These are phyloP conservation scores for Endocalyx cinctus DNA, from an alignment of 2,329 filamentous ascomycete species.

Conservation along the genomic window DNA sequence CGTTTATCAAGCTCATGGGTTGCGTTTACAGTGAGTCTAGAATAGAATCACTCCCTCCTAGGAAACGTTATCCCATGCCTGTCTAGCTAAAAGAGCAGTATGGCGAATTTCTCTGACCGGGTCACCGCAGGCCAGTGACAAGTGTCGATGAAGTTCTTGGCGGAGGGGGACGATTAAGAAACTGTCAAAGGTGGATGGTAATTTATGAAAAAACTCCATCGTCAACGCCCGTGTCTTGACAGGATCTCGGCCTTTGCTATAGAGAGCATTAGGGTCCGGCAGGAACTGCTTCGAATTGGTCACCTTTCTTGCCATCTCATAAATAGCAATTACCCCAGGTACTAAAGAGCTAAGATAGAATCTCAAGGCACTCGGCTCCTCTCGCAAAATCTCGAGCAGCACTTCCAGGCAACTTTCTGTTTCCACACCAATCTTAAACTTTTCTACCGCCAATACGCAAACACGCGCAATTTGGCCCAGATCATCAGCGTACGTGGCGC, in stretches of 20 bases:
- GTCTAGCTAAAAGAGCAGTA: conserved; percentile 43
- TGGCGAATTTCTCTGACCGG: conserved; percentile 47
- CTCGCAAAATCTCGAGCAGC: conserved; percentile 42
- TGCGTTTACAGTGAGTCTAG: too few relatives aligned
- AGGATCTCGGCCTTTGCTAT: conserved; percentile 12
- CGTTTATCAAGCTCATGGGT: too few relatives aligned
- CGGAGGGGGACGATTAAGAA: conserved; percentile 40
- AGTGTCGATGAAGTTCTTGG: conserved; percentile 39
- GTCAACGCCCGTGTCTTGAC: conserved; percentile 40
- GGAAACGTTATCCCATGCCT: conserved; percentile 44
- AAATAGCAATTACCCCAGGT: conserved; percentile 35
- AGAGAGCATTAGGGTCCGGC: conserved; percentile 3
- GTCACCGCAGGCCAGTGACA: conserved; percentile 50
- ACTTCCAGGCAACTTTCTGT: conserved; percentile 44
- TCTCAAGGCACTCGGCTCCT: conserved; percentile 41
- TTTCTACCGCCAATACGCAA: conserved; percentile 42
- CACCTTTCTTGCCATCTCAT: conserved; percentile 25
- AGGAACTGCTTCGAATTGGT: conserved; percentile 7
- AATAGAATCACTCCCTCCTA: too few relatives aligned
- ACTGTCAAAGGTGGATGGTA: conserved; percentile 46
- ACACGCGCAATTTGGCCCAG: conserved; percentile 42
- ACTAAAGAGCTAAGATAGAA: conserved; percentile 47
- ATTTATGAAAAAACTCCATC: conserved; percentile 41
- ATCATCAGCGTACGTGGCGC: conserved; percentile 49
- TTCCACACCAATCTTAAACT: conserved; percentile 36